Conservation (phyloP, 768 basidiomycete species). For the Mycena galopus region DNA sequence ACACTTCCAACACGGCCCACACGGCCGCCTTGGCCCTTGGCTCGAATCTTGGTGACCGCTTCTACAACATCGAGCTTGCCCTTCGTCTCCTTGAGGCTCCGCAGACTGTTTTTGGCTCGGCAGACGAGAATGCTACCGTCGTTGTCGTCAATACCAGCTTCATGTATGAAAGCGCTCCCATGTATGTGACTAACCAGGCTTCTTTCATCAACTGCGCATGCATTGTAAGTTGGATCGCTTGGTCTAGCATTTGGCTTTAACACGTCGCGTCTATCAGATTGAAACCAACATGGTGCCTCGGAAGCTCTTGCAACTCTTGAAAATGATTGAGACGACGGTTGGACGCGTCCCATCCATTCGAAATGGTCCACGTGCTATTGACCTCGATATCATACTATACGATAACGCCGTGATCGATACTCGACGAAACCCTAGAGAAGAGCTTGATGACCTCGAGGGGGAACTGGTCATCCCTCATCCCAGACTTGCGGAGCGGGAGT, state of each 20-base stretch:
- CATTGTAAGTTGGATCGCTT: constrained; percentile 66
- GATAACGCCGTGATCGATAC: constrained; percentile 73
- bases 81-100: constrained; percentile 77
- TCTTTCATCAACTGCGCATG: constrained; percentile 93
- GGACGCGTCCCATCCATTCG: constrained; percentile 85
- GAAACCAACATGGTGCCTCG: constrained; percentile 77
- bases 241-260: background rate
- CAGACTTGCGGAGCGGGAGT: constrained; percentile 86
- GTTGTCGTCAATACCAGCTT: constrained; percentile 78
- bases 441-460: constrained; percentile 67
- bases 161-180: constrained; percentile 93
- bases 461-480: constrained; percentile 91
- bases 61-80: constrained; percentile 84
- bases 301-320: constrained; percentile 72
- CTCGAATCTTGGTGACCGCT: constrained; percentile 91
- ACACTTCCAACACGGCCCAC: constrained; percentile 3
- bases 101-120: constrained; percentile 42
- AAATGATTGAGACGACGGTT: constrained; percentile 77
- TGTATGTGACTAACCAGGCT: constrained; percentile 95
- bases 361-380: constrained; percentile 91
- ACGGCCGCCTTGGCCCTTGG: constrained; percentile 84
- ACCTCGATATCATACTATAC: constrained; percentile 90
- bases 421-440: constrained; percentile 53
- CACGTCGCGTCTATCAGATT: constrained; percentile 60
- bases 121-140: constrained; percentile 54